Evolutionary conservation across 1,284 basidiomycete genomes (phyloP).

Genomic region (Gymnopus androsaceus): DNA sequence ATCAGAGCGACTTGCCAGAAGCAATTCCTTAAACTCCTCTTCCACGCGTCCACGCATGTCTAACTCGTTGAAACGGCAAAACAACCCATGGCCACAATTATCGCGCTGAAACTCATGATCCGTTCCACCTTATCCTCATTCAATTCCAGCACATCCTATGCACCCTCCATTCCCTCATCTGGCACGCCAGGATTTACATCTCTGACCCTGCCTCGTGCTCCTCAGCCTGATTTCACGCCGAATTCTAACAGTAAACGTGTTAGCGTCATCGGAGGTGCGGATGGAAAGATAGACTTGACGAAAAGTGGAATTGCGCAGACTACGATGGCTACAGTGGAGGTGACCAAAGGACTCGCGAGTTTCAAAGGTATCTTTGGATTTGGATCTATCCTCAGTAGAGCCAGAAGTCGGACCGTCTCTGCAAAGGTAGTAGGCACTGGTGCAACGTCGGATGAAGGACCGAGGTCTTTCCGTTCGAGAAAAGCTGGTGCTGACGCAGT

Average conservation of each 20-base stretch:
- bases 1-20: not conserved
- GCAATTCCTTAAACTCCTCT: not conserved
- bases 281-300: conserved; percentile 72
- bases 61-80: not conserved
- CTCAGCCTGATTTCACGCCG: too few species aligned
- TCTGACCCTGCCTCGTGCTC: too few species aligned
- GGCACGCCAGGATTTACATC: conserved; percentile 64
- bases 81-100: not conserved
- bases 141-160: not conserved
- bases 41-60: not conserved
- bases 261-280: conserved; percentile 18
- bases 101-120: conserved; percentile 7
- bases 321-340: conserved; percentile 84
- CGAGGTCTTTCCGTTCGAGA: not conserved
- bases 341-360: conserved; percentile 59
- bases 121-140: not conserved
- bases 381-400: conserved; percentile 3
- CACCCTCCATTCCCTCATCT: conserved; percentile 46
- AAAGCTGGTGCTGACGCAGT: conserved; percentile 30
- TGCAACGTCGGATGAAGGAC: not conserved
- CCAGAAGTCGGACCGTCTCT: conserved; percentile 14
- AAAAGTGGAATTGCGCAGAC: too few species aligned
- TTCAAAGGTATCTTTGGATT: conserved; percentile 11
- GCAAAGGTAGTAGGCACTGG: not conserved
- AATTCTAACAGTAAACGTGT: conserved; percentile 13